A percentile compares a stretch with the other conserved stretches of the same genome.
Evolutionary conservation across 345 rosid species (phyloP).

Genomic region (Gossypium stocksii): DNA sequence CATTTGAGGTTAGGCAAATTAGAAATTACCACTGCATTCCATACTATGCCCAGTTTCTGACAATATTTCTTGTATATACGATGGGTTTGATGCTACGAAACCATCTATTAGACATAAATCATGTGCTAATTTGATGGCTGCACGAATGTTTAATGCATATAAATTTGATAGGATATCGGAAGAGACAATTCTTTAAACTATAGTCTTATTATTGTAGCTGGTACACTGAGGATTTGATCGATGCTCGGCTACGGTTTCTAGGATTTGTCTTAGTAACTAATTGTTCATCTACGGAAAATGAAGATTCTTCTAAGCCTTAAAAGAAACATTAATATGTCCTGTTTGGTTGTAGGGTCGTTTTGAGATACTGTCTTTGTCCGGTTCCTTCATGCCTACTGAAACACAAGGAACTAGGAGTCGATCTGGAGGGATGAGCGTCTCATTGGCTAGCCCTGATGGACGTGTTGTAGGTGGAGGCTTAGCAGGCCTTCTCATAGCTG

Average conservation of each 20-base stretch:
- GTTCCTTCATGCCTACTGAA: slow-evolving; percentile 86
- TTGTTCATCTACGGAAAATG: neutral
- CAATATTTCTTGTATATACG: neutral
- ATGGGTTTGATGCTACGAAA: neutral
- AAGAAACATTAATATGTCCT: neutral
- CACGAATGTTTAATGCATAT: too few species aligned
- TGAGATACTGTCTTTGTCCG: slow-evolving; percentile 87
- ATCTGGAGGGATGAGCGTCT: slow-evolving; percentile 95
- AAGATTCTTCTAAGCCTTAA: neutral
- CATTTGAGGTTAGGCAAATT: slow-evolving; percentile 55
- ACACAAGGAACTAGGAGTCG: slow-evolving; percentile 80
- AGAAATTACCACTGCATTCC: neutral
- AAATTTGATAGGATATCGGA: too few species aligned
- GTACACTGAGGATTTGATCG: neutral
- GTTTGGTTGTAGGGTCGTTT: slow-evolving; percentile 67
- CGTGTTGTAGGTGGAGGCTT: slow-evolving; percentile 93
- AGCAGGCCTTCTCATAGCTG: slow-evolving; percentile 88
- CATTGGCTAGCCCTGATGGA: slow-evolving; percentile 88
- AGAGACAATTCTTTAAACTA: neutral
- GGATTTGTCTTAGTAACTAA: neutral
- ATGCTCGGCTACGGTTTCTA: neutral
- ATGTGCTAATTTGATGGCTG: neutral
- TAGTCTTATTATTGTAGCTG: neutral
- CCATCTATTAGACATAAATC: neutral
- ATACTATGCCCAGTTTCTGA: neutral